A percentile compares a stretch with the other conserved stretches of the same genome.
Conservation (phyloP, 2,329 filamentous ascomycete species). For the Fusarium euwallaceae region DNA sequence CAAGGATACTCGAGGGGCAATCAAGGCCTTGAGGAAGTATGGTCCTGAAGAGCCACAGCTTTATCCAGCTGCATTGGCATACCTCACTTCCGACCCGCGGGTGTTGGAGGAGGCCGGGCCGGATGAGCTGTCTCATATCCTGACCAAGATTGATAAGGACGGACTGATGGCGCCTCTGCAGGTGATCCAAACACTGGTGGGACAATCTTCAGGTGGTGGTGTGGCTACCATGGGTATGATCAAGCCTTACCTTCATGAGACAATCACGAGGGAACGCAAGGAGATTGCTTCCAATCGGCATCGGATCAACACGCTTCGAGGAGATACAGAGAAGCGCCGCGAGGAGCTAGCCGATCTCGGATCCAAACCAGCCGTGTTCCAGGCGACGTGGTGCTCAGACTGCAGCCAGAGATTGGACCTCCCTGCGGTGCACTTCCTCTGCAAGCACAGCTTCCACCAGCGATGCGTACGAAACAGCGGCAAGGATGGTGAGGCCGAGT, state of each 20-base stretch:
- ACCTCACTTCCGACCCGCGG: slow-evolving; percentile 87
- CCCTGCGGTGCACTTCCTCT: slow-evolving; percentile 94
- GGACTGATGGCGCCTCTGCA: slow-evolving; percentile 95
- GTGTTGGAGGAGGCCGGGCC: slow-evolving; percentile 87
- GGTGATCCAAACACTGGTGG: slow-evolving; percentile 91
- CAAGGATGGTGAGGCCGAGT: slow-evolving; percentile 78
- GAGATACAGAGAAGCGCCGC: slow-evolving; percentile 84
- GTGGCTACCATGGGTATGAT: slow-evolving; percentile 98
- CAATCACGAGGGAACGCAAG: slow-evolving; percentile 87
- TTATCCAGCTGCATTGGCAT: slow-evolving; percentile 91
- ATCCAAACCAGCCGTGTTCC: slow-evolving; percentile 88
- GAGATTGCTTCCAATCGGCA: slow-evolving; percentile 86
- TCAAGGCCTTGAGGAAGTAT: slow-evolving; percentile 91
- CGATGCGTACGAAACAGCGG: slow-evolving; percentile 75
- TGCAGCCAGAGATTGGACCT: slow-evolving; percentile 85
- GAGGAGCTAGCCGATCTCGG: slow-evolving; percentile 82
- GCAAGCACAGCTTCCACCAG: slow-evolving; percentile 97
- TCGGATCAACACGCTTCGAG: slow-evolving; percentile 85
- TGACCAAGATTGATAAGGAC: slow-evolving; percentile 89
- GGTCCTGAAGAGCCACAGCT: slow-evolving; percentile 91
- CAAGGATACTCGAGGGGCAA: slow-evolving; percentile 90
- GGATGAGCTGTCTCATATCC: slow-evolving; percentile 83
- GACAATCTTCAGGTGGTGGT: slow-evolving; percentile 61
- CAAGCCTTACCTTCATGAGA: slow-evolving; percentile 90
- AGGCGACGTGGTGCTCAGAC: slow-evolving; percentile 87